Evolutionary conservation across 2,329 filamentous ascomycete species (phyloP).

Genomic region (Ceratocystiopsis sp.): DNA sequence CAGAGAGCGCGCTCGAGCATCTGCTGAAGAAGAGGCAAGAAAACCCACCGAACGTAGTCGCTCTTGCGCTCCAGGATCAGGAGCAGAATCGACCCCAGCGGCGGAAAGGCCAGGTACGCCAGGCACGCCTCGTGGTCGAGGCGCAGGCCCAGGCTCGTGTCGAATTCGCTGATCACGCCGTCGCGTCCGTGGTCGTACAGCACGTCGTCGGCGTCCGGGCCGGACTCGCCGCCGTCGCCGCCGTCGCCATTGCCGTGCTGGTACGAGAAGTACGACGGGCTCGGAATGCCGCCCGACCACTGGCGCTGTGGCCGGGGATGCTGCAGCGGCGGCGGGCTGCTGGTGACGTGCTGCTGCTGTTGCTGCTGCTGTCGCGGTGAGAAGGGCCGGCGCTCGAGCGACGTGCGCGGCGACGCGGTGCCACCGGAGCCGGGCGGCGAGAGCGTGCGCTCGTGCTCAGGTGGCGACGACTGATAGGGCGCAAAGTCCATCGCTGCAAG

Average conservation of each 20-base stretch:
- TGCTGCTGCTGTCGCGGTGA: conserved; percentile 19
- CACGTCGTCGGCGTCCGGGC: conserved; percentile 7
- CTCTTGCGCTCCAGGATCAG: conserved; percentile 83
- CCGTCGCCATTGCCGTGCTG: conserved; percentile 12
- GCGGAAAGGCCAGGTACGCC: conserved; percentile 74
- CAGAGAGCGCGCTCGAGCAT: background rate
- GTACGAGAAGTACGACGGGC: conserved; percentile 14
- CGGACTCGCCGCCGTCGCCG: conserved; percentile 11
- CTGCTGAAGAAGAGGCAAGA: background rate
- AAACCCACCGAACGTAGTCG: conserved; percentile 73
- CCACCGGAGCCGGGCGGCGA: conserved; percentile 44
- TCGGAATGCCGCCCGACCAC: conserved; percentile 29
- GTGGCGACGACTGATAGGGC: conserved; percentile 85
- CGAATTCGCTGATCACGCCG: conserved; percentile 59
- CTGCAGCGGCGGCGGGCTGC: conserved; percentile 27
- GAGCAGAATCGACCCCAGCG: conserved; percentile 68
- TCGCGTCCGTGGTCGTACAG: conserved; percentile 27
- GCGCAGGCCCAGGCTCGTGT: conserved; percentile 73
- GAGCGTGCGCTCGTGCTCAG: conserved; percentile 65
- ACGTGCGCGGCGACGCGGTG: conserved; percentile 33
- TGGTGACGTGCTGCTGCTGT: conserved; percentile 23
- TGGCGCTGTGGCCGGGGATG: conserved; percentile 40
- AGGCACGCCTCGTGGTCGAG: conserved; percentile 82
- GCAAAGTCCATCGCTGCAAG: conserved; percentile 65
- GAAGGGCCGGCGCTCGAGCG: conserved; percentile 41